These are phyloP conservation scores for Podosphaera leucotricha DNA, from an alignment of 2,329 filamentous ascomycete species.

Conservation along the genomic window DNA sequence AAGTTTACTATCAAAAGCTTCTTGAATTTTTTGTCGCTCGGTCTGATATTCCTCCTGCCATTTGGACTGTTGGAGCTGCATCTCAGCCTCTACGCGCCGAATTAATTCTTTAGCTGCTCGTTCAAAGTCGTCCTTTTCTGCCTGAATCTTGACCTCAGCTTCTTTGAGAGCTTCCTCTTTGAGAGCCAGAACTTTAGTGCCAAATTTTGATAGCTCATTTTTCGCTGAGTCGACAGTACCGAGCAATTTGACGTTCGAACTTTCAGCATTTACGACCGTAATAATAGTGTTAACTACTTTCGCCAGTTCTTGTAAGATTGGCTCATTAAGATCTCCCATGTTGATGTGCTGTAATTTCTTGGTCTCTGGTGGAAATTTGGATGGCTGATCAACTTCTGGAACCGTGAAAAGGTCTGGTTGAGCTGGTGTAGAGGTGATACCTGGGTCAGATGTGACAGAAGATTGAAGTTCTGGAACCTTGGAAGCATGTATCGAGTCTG, in stretches of 20 bases:
- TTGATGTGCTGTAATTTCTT: constrained; percentile 27
- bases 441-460: constrained; percentile 6
- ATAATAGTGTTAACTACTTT: constrained; percentile 95
- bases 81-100: constrained; percentile 60
- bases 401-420: constrained; percentile 17
- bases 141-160: constrained; percentile 37
- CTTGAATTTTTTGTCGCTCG: constrained; percentile 59
- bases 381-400: constrained; percentile 43
- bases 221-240: constrained; percentile 69
- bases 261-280: constrained; percentile 72
- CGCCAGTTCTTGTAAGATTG: constrained; percentile 76
- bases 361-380: constrained; percentile 28
- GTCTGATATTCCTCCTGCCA: constrained; percentile 76
- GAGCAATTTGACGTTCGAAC: constrained; percentile 52
- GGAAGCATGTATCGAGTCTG: constrained; percentile 4
- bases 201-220: constrained; percentile 54
- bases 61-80: constrained; percentile 54
- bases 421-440: background rate
- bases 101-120: constrained; percentile 71
- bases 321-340: constrained; percentile 55
- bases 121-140: constrained; percentile 55
- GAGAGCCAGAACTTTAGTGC: constrained; percentile 51
- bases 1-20: constrained; percentile 59
- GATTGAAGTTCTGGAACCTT: constrained; percentile 9
- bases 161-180: constrained; percentile 50